Evolutionary conservation across 2,329 filamentous ascomycete genomes (phyloP).

Genomic region (Neonectria faginata): DNA sequence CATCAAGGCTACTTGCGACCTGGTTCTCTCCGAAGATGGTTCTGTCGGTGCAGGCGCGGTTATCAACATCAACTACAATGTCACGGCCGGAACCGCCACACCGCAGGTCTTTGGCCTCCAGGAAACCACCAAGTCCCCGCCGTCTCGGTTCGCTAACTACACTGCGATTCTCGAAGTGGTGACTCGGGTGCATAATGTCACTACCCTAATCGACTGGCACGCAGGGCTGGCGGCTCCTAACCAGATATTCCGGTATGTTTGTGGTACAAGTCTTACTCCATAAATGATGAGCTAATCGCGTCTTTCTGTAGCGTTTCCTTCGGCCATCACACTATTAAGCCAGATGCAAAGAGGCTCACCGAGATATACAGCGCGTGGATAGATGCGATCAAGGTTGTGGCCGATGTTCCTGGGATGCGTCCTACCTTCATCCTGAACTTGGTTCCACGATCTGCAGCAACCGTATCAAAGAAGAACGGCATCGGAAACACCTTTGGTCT

Average conservation of each 20-base stretch:
- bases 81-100: slow-evolving; percentile 40
- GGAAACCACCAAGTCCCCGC: slow-evolving; percentile 34
- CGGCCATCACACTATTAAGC: slow-evolving; percentile 51
- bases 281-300: background rate
- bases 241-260: slow-evolving; percentile 51
- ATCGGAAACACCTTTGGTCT: slow-evolving; percentile 30
- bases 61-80: slow-evolving; percentile 48
- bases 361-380: slow-evolving; percentile 52
- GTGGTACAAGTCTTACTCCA: background rate
- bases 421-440: slow-evolving; percentile 26
- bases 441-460: slow-evolving; percentile 3
- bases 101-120: slow-evolving; percentile 50
- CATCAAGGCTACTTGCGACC: slow-evolving; percentile 45
- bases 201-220: slow-evolving; percentile 45
- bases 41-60: slow-evolving; percentile 48
- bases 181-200: slow-evolving; percentile 46
- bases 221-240: slow-evolving; percentile 45
- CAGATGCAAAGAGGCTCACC: slow-evolving; percentile 48
- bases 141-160: slow-evolving; percentile 15
- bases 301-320: slow-evolving; percentile 36
- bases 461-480: slow-evolving; percentile 20
- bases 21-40: slow-evolving; percentile 39
- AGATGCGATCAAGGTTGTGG: slow-evolving; percentile 44
- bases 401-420: slow-evolving; percentile 16
- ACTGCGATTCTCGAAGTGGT: slow-evolving; percentile 17